Evolutionary conservation across 2,329 filamentous ascomycete species (phyloP), one percentile per base, ranked within the genome.

Genomic region (Dactylellina sp.): DNA sequence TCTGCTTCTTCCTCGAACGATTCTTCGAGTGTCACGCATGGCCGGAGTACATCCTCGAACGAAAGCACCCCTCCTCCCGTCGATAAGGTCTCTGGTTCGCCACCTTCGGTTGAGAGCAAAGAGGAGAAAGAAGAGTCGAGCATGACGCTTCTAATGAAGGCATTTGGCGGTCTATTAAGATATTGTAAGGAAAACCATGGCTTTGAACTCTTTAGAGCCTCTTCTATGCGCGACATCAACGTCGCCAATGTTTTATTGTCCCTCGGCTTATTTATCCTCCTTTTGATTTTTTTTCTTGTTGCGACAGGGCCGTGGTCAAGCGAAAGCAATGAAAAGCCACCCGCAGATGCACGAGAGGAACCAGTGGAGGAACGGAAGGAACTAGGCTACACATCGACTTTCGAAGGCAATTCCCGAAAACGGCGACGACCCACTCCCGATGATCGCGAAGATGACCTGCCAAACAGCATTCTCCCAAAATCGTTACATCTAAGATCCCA

Each of bases 381-480:
- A 18, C 2, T 65, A 14, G 70, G 70, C 7, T 74, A 74, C 25
- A 61, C 46, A 14, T 74, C 61, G 40, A 65, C 40, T 6, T 66
- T 56, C 11, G 61, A 62, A 24, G 61, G 61, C 3, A 74, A 74
- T 18, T 66, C 70, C 25, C 55, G 70, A 55, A 74, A 74, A 25
- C 70, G 70, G 42, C 61, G 70, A 28, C 61, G 70, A 20, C 70
- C 39, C 14, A 53, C 50, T 32, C 47, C 70, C 2, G 61, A 65
- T 11, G 59, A 49, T 16, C 44, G 39, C 16, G 56, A 62, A 25
- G 22, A 57, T 3, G 42, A 24, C 12, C 44, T 39, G 25, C 18
- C 28, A 6, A 66, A 66, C 24, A 52, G 44, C 22, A 24, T 46
- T 7, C 16, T 24, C 12, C 52, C 42, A 18, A 53, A 60, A 32